Evolutionary conservation across 306 rosid species (phyloP).

Genomic region (Rubus parviflorus): DNA sequence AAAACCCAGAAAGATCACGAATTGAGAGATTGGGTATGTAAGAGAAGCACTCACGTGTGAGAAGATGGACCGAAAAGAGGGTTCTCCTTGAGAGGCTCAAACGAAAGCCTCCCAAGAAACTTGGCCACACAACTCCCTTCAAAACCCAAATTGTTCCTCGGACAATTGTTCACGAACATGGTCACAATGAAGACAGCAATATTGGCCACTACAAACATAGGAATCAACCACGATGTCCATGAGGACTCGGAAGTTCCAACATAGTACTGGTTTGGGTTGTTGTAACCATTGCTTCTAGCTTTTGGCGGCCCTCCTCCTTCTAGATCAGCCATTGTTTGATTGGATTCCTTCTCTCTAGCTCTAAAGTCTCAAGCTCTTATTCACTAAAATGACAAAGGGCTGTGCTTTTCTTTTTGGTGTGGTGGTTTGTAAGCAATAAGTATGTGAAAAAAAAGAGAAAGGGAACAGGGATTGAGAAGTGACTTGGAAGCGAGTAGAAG

Average conservation of each 20-base stretch:
- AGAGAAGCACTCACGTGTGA: slow-evolving; percentile 30
- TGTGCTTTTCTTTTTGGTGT: background rate
- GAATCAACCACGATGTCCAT: slow-evolving; percentile 56
- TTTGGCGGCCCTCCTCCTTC: slow-evolving; percentile 48
- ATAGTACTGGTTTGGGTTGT: slow-evolving; percentile 27
- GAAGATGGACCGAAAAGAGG: slow-evolving; percentile 57
- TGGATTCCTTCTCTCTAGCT: background rate
- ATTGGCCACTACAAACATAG: slow-evolving; percentile 50
- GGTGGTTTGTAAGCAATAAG: background rate
- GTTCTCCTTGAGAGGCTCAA: slow-evolving; percentile 47
- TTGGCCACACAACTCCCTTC: slow-evolving; percentile 35
- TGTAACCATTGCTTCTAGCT: slow-evolving; percentile 10
- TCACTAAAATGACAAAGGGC: background rate
- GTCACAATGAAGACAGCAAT: slow-evolving; percentile 37
- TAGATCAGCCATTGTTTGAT: slow-evolving; percentile 38
- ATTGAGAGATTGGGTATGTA: background rate
- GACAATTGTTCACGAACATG: slow-evolving; percentile 48
- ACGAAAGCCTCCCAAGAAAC: slow-evolving; percentile 48
- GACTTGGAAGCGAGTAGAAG: slow-evolving; percentile 30
- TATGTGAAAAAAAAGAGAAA: background rate
- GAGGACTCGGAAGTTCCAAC: slow-evolving; percentile 38
- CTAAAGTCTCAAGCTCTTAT: background rate
- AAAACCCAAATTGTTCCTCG: slow-evolving; percentile 26
- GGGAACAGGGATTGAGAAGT: slow-evolving; percentile 26
- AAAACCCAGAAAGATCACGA: background rate